Percentiles rank a stretch among this genome's conserved stretches.
Conservation (phyloP, 352 stramenopile species). For the Thalassiosira hispida region DNA sequence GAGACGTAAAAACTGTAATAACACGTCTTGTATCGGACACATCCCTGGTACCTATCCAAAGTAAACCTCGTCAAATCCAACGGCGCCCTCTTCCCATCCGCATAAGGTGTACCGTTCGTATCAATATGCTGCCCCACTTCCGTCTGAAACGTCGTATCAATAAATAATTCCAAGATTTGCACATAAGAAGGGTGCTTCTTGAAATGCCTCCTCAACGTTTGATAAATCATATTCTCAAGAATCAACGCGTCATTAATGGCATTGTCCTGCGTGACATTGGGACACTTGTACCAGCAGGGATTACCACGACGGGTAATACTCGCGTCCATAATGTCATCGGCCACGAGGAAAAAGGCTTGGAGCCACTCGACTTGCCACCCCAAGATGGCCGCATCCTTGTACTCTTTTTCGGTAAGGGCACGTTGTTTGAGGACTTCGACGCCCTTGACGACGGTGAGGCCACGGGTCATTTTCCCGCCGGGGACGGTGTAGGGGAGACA, state of each 20-base stretch:
- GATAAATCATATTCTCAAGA: slow-evolving; percentile 87
- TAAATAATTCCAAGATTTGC: slow-evolving; percentile 96
- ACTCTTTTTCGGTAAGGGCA: slow-evolving; percentile 54
- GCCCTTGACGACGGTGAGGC: slow-evolving; percentile 91
- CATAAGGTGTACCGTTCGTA: slow-evolving; percentile 64
- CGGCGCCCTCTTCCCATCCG: slow-evolving; percentile 42
- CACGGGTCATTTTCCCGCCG: slow-evolving; percentile 98
- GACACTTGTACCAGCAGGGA: slow-evolving; percentile 95
- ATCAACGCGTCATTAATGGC: slow-evolving; percentile 97
- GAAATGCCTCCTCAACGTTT: slow-evolving; percentile 85
- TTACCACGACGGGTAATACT: slow-evolving; percentile 93
- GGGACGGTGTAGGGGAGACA: slow-evolving; percentile 93
- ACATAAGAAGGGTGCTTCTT: slow-evolving; percentile 89
- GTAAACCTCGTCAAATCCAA: slow-evolving; percentile 88
- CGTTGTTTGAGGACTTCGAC: slow-evolving; percentile 60
- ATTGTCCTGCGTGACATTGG: slow-evolving; percentile 86
- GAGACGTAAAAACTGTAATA: slow-evolving; percentile 99
- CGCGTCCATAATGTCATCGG: slow-evolving; percentile 99
- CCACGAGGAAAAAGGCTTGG: slow-evolving; percentile 98
- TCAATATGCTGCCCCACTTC: slow-evolving; percentile 94
- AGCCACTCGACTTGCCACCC: slow-evolving; percentile 99
- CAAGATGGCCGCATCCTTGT: slow-evolving; percentile 89
- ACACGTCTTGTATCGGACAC: slow-evolving; percentile 98
- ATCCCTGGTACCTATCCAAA: slow-evolving; percentile 90
- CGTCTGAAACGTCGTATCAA: slow-evolving; percentile 95